These are phyloP conservation scores for Ilyonectria destructans DNA, from an alignment of 2,329 filamentous ascomycete genomes.

Conservation along the genomic window DNA sequence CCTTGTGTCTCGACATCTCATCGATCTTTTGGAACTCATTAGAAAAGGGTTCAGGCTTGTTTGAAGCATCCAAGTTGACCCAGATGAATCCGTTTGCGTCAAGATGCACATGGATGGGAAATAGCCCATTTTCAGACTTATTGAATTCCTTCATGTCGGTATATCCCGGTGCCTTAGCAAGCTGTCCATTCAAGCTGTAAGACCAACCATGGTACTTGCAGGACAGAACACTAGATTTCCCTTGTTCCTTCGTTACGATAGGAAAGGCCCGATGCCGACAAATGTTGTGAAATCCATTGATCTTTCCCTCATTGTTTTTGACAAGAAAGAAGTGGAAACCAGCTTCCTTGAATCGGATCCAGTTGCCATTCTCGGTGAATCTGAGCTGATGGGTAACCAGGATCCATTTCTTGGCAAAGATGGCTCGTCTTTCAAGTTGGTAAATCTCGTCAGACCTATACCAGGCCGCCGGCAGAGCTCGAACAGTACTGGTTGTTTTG, in stretches of 20 bases:
- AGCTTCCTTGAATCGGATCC: constrained; percentile 67
- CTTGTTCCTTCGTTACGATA: constrained; percentile 65
- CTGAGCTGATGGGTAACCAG: constrained; percentile 68
- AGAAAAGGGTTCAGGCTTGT: constrained; percentile 64
- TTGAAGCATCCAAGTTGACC: constrained; percentile 67
- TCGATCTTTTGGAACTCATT: constrained; percentile 66
- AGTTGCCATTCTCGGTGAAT: constrained; percentile 68
- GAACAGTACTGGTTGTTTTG: constrained; percentile 13
- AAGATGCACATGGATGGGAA: constrained; percentile 67
- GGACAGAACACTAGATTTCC: constrained; percentile 67
- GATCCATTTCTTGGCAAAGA: constrained; percentile 72
- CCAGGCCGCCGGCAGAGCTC: constrained; percentile 66
- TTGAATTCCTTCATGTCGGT: constrained; percentile 70
- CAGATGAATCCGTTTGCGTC: constrained; percentile 72
- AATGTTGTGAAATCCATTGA: constrained; percentile 74
- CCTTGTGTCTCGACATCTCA: constrained; percentile 58
- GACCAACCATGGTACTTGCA: constrained; percentile 77
- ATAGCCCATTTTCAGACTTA: constrained; percentile 67
- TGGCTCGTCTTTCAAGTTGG: constrained; percentile 68
- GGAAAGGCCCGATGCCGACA: constrained; percentile 74
- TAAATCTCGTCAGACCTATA: constrained; percentile 66
- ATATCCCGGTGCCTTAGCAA: constrained; percentile 74
- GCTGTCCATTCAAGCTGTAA: constrained; percentile 69
- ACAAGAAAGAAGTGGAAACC: constrained; percentile 70
- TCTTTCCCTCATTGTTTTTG: constrained; percentile 64